These are phyloP conservation scores for Eutrema japonicum DNA, from an alignment of 345 rosid genomes.

Conservation along the genomic window DNA sequence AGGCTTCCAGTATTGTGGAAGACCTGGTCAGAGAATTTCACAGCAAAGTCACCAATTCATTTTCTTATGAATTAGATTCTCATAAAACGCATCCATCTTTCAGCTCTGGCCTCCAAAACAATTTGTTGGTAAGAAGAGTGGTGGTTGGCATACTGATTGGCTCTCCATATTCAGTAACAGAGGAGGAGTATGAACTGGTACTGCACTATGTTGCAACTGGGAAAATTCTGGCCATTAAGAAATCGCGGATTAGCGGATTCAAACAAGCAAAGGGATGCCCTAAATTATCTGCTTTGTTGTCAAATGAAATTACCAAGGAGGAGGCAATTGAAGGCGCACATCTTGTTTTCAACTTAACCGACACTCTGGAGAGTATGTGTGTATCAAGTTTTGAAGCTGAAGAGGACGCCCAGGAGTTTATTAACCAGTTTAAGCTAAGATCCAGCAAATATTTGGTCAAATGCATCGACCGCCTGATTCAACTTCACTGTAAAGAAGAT, in stretches of 20 bases:
- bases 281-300: constrained; percentile 30
- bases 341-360: constrained; percentile 64
- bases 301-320: constrained; percentile 42
- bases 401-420: constrained; percentile 48
- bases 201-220: constrained; percentile 77
- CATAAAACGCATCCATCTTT: constrained; percentile 28
- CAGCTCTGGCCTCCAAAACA: constrained; percentile 40
- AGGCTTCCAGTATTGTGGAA: constrained; percentile 43
- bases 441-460: constrained; percentile 58
- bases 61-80: constrained; percentile 32
- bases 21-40: constrained; percentile 60
- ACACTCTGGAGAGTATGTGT: constrained; percentile 59
- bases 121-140: constrained; percentile 56
- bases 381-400: constrained; percentile 56
- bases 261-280: constrained; percentile 39
- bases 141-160: constrained; percentile 65
- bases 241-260: constrained; percentile 28
- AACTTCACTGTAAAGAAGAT: constrained; percentile 45
- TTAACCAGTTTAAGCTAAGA: constrained; percentile 59
- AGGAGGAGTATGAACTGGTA: constrained; percentile 60
- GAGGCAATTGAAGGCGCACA: constrained; percentile 62
- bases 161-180: constrained; percentile 45
- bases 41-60: constrained; percentile 35
- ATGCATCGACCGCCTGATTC: constrained; percentile 58
- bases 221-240: constrained; percentile 37